These are phyloP conservation scores for Chionographis japonica DNA, from an alignment of 106 monocot species.

Conservation along the genomic window DNA sequence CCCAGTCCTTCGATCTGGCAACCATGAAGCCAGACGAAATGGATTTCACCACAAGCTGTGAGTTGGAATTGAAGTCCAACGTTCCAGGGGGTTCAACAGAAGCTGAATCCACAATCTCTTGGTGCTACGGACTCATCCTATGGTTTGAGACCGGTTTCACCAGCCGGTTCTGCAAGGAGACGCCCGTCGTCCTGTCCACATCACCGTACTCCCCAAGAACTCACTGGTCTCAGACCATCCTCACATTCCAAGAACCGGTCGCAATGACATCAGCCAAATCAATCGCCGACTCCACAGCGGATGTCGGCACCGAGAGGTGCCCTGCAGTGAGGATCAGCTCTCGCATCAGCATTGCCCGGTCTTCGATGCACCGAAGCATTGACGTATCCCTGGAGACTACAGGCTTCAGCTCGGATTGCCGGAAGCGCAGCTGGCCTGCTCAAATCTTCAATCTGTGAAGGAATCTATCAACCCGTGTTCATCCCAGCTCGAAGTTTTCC, in stretches of 20 bases:
- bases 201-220: conserved; percentile 67
- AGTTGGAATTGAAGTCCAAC: conserved; percentile 35
- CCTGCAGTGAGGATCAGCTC: conserved; percentile 42
- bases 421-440: conserved; percentile 51
- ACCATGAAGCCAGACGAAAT: conserved; percentile 76
- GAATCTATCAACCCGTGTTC: neutral
- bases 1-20: conserved; percentile 79
- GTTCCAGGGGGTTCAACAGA: neutral
- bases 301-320: conserved; percentile 46
- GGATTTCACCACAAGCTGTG: conserved; percentile 81
- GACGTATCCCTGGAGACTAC: conserved; percentile 72
- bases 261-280: conserved; percentile 36
- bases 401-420: conserved; percentile 43
- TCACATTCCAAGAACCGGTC: conserved; percentile 87
- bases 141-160: conserved; percentile 96
- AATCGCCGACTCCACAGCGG: conserved; percentile 1
- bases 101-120: conserved; percentile 14
- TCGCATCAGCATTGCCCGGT: conserved; percentile 81
- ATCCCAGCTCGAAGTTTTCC: neutral
- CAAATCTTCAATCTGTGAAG: conserved; percentile 70
- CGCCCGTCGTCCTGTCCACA: conserved; percentile 49
- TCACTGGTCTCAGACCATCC: conserved; percentile 94
- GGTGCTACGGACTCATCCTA: conserved; percentile 79
- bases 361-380: conserved; percentile 64
- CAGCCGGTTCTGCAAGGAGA: conserved; percentile 83